Conservation (phyloP, 805 yeast genomes). For the Metschnikowia proteae region DNA sequence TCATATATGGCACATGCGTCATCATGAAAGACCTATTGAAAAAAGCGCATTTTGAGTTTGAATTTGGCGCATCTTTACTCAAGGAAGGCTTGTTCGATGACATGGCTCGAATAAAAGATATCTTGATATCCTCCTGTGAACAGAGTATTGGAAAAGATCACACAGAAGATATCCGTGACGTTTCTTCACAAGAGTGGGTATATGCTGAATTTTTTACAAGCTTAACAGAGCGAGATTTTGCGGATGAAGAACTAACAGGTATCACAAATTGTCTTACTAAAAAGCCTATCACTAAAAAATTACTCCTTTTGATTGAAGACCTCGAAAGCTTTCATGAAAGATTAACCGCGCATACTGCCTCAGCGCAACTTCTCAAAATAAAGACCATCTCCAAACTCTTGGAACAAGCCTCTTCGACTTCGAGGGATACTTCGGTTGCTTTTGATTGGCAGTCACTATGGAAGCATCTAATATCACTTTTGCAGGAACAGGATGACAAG, state of each 20-base stretch:
- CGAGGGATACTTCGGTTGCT: neutral
- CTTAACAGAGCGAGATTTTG: neutral
- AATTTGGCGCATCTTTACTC: conserved; percentile 49
- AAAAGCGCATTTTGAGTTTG: conserved; percentile 33
- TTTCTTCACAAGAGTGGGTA: neutral
- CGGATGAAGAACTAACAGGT: neutral
- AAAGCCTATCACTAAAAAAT: neutral
- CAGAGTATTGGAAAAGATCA: neutral
- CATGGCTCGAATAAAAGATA: conserved; percentile 18
- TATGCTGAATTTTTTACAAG: neutral
- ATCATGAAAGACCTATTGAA: conserved; percentile 44
- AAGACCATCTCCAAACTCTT: neutral
- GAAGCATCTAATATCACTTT: conserved; percentile 19
- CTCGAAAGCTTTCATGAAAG: neutral
- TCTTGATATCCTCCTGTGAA: neutral
- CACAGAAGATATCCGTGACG: neutral
- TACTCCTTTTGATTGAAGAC: neutral
- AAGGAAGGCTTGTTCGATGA: conserved; percentile 72
- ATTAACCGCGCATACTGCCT: neutral
- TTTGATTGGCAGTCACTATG: conserved; percentile 28
- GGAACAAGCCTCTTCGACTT: neutral
- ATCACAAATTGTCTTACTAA: neutral
- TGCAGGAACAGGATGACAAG: conserved; percentile 10
- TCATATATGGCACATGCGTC: conserved; percentile 49
- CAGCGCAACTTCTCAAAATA: neutral